Base-by-base conservation (phyloP, 1,284 basidiomycete species). In the Ganoderma boninense region DNA sequence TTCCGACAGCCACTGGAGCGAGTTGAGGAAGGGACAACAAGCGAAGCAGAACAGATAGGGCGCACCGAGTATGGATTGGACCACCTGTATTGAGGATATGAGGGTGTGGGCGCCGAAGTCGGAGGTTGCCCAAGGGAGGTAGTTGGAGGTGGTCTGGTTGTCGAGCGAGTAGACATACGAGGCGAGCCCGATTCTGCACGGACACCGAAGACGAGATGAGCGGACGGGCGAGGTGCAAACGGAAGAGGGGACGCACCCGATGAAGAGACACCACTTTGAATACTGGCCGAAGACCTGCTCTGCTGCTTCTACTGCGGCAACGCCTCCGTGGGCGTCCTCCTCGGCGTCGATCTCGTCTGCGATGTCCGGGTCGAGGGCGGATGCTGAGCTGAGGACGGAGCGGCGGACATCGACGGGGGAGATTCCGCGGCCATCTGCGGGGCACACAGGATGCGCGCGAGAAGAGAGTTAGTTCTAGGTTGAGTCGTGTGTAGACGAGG, bases 91-190 rank as follows among this genome's bases (percentile, higher is more conserved):
- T 16, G 92, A 88, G n/a, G 90, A 88, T 56, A 93, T 86, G 67
- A 92, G 80, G 78, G 87, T 87, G 80, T 94, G 90, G 29, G 85
- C 81, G 23, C 82, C 83, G 62, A 91, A 88, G 42, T 85, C 82
- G 2, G 91, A 92, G 2, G 90, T 86, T 1, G 91, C 91, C 69
- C 87, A 91, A 29, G 85, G 80, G 35, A 92, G 87, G 78, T 93
- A 94, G 66, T 85, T 87, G 75, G 84, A 90, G 3, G 92, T 94
- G 13, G 92, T 94, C 62, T 86, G 84, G 62, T 87, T 85, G 73
- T 94, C 93, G 13, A 95, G 83, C 0, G 92, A 92, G 80, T 94
- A 95, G 72, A 94, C 90, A 79, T 94, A 95, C 1, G 91, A 87
- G 0, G 91, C 90, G 3, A 94, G 85, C 38, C 85, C 91, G 68